A percentile compares a stretch with the other conserved stretches of the same genome.
Evolutionary conservation across 305 asterid species (phyloP).

Genomic region (Solanum chacoense): DNA sequence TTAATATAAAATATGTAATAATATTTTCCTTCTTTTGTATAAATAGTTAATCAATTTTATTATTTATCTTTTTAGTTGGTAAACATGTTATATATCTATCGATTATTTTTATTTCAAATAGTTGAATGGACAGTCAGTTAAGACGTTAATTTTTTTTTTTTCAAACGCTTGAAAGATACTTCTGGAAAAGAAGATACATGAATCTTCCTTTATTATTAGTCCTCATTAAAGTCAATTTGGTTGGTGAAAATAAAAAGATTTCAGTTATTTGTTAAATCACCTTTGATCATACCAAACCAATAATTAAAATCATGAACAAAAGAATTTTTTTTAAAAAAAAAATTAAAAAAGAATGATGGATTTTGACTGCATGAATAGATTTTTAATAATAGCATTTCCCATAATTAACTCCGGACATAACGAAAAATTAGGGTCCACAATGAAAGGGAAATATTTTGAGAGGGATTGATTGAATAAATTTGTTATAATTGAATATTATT

Average conservation of each 20-base stretch:
- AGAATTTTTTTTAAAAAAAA: not conserved
- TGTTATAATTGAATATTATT: not conserved
- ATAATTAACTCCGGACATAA: conserved; percentile 44
- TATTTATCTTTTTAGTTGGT: not conserved
- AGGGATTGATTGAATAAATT: conserved; percentile 45
- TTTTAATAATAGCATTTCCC: conserved; percentile 10
- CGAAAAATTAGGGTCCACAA: conserved; percentile 32
- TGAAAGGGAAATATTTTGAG: conserved; percentile 13
- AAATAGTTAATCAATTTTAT: not conserved
- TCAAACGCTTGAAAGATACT: not conserved
- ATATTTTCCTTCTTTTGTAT: not conserved
- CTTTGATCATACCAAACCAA: not conserved
- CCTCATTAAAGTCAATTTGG: conserved; percentile 21
- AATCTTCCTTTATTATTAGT: not conserved
- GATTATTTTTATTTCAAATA: not conserved
- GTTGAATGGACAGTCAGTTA: not conserved
- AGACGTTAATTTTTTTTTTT: not conserved
- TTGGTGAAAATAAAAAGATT: conserved; percentile 19
- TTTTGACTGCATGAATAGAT: conserved; percentile 11
- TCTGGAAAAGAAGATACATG: not conserved
- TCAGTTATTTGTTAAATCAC: conserved; percentile 14
- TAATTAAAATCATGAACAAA: not conserved
- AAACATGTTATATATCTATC: not conserved
- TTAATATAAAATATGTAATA: not conserved
- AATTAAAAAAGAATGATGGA: not conserved